Base-by-base conservation (phyloP, 208 protist species). In the Blastocrithidia nonstop region DNA sequence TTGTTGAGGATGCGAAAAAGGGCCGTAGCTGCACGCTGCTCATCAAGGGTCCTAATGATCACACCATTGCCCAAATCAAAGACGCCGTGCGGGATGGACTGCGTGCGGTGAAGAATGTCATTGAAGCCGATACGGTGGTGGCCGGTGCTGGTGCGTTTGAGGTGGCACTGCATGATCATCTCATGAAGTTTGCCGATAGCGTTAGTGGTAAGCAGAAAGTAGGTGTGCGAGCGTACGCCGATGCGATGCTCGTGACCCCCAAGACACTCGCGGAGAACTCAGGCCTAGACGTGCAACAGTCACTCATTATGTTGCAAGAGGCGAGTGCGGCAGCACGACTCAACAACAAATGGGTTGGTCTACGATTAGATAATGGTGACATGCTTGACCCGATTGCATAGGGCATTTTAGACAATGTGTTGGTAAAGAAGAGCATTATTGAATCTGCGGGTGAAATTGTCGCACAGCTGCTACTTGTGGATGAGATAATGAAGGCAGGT, bases 401-500 rank as follows among this genome's bases (percentile, higher is more conserved):
- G 33, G 98, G 97, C 39, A 92, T 99, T 42, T 90, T 88, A 32
- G 98, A 99, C 72, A 99, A 99, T 71, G 96, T 96, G 48, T 74
- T 88, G 43, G 98, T 99, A n/a, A 99, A 99, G 73, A 67, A 83
- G 49, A 97, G 98, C 55, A 53, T 99, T 16, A 48, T 99, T 6
- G 78, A 98, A 57, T 88, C 94, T 3, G 84, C 76, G 13, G 77
- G 93, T 6, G 77, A 98, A 16, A 98, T 99, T 72, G 84, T 96
- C 4, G 75, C 89, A 13, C 95, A 99, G 65, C 66, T 99, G 1
- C 75, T 99, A 6, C 79, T 99, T 5, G 97, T 99, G 4, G 98
- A 99, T 63, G 98, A 99, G 76, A 98, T 99, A 57, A 98, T 99
- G 60, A 96, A 95, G 56, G 97, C 97, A 45, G 97, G 96, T 19